A percentile compares a stretch with the other conserved stretches of the same genome.
These are phyloP conservation scores for Phellinidium pouzarii DNA, from an alignment of 1,284 basidiomycete species.

Conservation along the genomic window DNA sequence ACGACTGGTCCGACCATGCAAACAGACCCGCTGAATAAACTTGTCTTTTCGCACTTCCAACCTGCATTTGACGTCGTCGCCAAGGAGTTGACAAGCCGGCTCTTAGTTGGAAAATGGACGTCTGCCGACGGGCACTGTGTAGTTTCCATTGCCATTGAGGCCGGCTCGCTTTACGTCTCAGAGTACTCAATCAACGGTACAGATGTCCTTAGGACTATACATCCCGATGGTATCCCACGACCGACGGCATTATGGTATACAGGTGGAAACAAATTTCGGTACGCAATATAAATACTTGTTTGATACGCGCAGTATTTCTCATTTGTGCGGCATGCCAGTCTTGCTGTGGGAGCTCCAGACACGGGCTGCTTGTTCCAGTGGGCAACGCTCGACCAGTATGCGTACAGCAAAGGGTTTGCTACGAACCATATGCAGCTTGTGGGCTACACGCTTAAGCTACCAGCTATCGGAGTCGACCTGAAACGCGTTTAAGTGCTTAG, in stretches of 20 bases:
- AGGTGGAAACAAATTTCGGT: background rate
- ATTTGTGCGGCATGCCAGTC: background rate
- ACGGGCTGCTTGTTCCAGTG: conserved; percentile 1
- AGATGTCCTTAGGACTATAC: background rate
- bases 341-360: background rate
- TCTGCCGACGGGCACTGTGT: conserved; percentile 21
- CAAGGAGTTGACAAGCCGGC: conserved; percentile 24
- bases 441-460: background rate
- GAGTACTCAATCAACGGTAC: conserved; percentile 1
- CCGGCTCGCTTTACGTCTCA: conserved; percentile 29
- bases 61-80: conserved; percentile 34
- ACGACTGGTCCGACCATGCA: conserved; percentile 36
- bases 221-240: background rate
- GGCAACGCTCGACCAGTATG: conserved; percentile 1
- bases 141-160: conserved; percentile 28
- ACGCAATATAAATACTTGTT: background rate
- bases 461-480: background rate
- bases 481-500: background rate
- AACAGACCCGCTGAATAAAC: conserved; percentile 31
- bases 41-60: conserved; percentile 35
- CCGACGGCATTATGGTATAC: background rate
- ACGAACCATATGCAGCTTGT: background rate
- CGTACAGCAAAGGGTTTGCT: background rate
- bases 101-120: conserved; percentile 34
- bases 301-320: background rate